Conservation (phyloP, 495 filamentous ascomycete genomes). For the Barbatosphaeria neglecta region DNA sequence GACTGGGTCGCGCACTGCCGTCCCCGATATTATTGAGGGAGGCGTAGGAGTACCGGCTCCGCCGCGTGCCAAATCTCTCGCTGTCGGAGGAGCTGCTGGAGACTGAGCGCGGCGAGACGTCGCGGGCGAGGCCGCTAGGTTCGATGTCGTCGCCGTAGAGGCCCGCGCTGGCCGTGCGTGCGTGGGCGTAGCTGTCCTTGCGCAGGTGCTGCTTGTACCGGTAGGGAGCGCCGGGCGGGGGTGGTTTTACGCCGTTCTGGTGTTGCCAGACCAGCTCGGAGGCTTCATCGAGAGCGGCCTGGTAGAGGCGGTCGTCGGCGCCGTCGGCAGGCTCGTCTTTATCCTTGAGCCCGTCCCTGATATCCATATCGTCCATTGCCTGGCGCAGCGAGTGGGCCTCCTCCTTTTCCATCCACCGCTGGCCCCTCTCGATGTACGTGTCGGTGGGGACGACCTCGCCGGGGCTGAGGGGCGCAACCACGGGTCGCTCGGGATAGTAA, state of each 20-base stretch:
- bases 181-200: constrained; percentile 50
- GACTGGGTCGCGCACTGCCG: constrained; percentile 15
- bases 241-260: constrained; percentile 47
- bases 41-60: constrained; percentile 16
- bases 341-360: constrained; percentile 19
- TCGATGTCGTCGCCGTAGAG: constrained; percentile 35
- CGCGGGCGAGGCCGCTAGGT: constrained; percentile 35
- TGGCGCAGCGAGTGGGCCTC: constrained; percentile 66
- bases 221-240: constrained; percentile 49
- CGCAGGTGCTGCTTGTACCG: constrained; percentile 49
- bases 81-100: constrained; percentile 40
- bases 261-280: constrained; percentile 81
- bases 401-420: constrained; percentile 78
- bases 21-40: constrained; percentile 12
- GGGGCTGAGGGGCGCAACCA: constrained; percentile 29
- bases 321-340: too few relatives aligned
- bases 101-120: constrained; percentile 30
- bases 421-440: constrained; percentile 67
- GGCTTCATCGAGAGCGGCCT: constrained; percentile 74
- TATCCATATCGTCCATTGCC: constrained; percentile 64
- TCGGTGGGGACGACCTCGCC: constrained; percentile 43
- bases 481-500: constrained; percentile 28
- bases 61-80: constrained; percentile 13
- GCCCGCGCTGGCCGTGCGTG: constrained; percentile 48
- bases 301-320: constrained; percentile 54